Evolutionary conservation across 73 alveolate species (phyloP), one percentile per base, ranked within the genome.

Genomic region (Paramecium biaurelia): DNA sequence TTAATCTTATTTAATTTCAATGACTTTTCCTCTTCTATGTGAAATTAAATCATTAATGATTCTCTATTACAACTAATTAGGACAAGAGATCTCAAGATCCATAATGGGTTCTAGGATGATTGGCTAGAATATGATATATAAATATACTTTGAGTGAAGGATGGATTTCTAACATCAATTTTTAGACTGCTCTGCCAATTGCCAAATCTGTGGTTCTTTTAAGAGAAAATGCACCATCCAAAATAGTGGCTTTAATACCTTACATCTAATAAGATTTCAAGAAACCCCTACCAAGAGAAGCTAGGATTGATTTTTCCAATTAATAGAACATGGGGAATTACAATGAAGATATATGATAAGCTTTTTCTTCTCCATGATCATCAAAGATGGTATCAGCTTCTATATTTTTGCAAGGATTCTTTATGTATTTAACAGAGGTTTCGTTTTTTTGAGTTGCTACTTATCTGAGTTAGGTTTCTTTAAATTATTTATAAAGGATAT

Each of bases 301-400:
- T 1, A 26, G 76, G 0, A 89, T 70, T 21, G 79, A 57, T 15
- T 42, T 30, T 49, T 89, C 94, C 26, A 89, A 70, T 23, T 56
- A 38, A 89, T 70, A 70, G 43, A 89, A 89, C 74, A 89, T 70
- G 7, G 70, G 63, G 24, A 70, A 89, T 35, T 23, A 53, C n/a
- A 89, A 15, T 24, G 92, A 57, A 23, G 82, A 43, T 70, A 89
- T 37, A 26, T 58, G 53, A 34, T 70, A 89, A 15, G 74, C 79
- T n/a, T 34, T 42, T 45, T 89, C 94, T 70, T 89, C 94, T 8
- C 94, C 94, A 70, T 38, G 26, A 14, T 89, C 94, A 72, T 89
- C 94, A 34, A 12, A 6, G 7, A 89, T 70, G 10, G 45, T 26
- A 11, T 89, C 94, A 14, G 47, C 68, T 70, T 89, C 89, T n/a